A percentile compares a stretch with the other conserved stretches of the same genome.
phyloP scores from a whole-genome alignment of 495 filamentous ascomycete species.

The Tuber magnatum region DNA sequence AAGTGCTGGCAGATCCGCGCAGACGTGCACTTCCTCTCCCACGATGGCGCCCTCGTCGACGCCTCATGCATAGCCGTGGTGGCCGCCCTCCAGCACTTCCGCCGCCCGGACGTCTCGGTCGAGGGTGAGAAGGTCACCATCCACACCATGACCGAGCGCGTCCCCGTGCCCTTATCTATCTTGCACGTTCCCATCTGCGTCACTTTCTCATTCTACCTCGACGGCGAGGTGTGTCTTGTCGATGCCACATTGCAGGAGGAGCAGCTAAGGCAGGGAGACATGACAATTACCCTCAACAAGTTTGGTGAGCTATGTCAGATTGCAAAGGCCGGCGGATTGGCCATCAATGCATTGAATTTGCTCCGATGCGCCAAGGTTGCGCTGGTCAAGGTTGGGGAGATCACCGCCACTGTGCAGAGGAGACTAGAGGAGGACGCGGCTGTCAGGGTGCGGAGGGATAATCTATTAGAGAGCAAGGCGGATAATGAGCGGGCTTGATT shows the following conservation, averaged over 20 bases:
- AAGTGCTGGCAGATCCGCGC: slow-evolving; percentile 87
- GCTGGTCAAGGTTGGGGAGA: slow-evolving; percentile 67
- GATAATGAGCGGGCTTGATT: slow-evolving; percentile 55
- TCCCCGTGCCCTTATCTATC: slow-evolving; percentile 80
- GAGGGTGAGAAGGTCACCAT: slow-evolving; percentile 74
- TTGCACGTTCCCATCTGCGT: slow-evolving; percentile 84
- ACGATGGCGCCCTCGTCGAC: slow-evolving; percentile 83
- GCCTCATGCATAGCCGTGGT: slow-evolving; percentile 77
- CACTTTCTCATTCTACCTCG: slow-evolving; percentile 72
- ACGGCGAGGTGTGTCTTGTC: slow-evolving; percentile 53
- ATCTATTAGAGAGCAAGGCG: slow-evolving; percentile 67
- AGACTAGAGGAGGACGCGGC: slow-evolving; percentile 69
- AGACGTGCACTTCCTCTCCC: slow-evolving; percentile 80
- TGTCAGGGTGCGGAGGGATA: slow-evolving; percentile 63
- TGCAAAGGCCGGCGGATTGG: slow-evolving; percentile 73
- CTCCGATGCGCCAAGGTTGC: slow-evolving; percentile 64
- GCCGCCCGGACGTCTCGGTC: slow-evolving; percentile 76
- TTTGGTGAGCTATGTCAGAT: slow-evolving; percentile 88
- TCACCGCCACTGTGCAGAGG: slow-evolving; percentile 62
- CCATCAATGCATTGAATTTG: slow-evolving; percentile 68
- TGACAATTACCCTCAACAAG: slow-evolving; percentile 78
- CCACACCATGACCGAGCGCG: slow-evolving; percentile 72
- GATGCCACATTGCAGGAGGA: slow-evolving; percentile 81
- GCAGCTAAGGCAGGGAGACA: slow-evolving; percentile 72
- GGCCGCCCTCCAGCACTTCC: slow-evolving; percentile 79